Evolutionary conservation across 768 basidiomycete species (phyloP), one percentile per base, ranked within the genome.

Genomic region (Candolleomyces efflorescens): DNA sequence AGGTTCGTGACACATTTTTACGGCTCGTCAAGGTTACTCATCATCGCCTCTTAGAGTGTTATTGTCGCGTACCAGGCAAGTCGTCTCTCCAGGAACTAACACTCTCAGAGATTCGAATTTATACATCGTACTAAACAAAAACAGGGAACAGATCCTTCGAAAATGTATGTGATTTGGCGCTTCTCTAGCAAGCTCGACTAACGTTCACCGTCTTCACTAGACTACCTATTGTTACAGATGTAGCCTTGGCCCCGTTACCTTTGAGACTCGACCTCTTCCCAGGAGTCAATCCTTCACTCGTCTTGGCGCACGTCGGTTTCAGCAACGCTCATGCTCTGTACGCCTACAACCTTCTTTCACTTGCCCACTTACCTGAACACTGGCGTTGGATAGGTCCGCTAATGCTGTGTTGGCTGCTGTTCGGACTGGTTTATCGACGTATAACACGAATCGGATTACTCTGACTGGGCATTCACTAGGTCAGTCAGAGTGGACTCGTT

Each of bases 231-330:
- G 67, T 85, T 52, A 84, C 81, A 11, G 82, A 86, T 63, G 53
- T 62, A 54, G 68, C 82, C 56, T 68, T 85, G 50, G 0, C 68
- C 27, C 69, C 73, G 63, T 65, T 69, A 26, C 61, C 56, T 17
- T 71, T 85, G 27, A 68, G 82, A 62, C 36, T 74, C 2, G 66
- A 67, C 0, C 74, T 86, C 10, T 86, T 86, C 71, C 85, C 85
- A 2, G 84, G 82, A 1, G 66, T 84, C 11, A 63, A 73, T 24
- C 66, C 67, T 17, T 68, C 54, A 26, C n/a, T n/a, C n/a, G 77
- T 83, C n/a, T 61, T 65, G 55, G 82, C 79, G 15, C 85, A 82
- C 62, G 71, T 74, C 37, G 85, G 86, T 3, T 87, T 86, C 66
- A 72, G 77, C 1, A 64, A 76, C 38, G 75, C 75, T 51, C 84